Evolutionary conservation across 176 grass and related monocot genomes (phyloP).

Genomic region (Cymbopogon citratus): DNA sequence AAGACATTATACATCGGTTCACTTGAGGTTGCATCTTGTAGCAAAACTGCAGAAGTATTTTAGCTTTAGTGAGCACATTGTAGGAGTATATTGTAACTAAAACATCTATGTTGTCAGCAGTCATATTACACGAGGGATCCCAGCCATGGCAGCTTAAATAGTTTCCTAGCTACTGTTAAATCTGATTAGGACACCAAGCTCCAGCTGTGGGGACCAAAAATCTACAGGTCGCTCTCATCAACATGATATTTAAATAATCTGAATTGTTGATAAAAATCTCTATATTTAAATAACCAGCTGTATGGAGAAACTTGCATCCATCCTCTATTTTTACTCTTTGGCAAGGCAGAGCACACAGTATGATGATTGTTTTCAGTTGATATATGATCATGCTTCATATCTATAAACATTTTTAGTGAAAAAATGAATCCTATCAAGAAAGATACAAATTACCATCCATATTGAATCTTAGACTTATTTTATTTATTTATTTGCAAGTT

Average conservation of each 20-base stretch:
- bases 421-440: constrained; percentile 11
- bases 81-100: not conserved
- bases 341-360: not conserved
- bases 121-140: not conserved
- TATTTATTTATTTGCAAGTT: not conserved
- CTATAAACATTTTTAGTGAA: not conserved
- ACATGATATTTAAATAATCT: not conserved
- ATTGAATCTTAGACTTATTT: not conserved
- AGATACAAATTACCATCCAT: not conserved
- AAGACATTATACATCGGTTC: not conserved
- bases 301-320: not conserved
- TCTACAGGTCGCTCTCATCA: not conserved
- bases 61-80: not conserved
- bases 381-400: not conserved
- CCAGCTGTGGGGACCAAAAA: not conserved
- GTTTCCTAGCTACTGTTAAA: not conserved
- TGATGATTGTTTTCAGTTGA: not conserved
- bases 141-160: not conserved
- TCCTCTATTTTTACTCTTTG: not conserved
- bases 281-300: not conserved
- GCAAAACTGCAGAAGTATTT: not conserved
- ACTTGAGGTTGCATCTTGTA: not conserved
- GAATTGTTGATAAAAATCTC: not conserved
- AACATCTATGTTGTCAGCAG: not conserved
- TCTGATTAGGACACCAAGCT: not conserved